Conservation (phyloP, 352 stramenopile species). For the Pythium aquatile region DNA sequence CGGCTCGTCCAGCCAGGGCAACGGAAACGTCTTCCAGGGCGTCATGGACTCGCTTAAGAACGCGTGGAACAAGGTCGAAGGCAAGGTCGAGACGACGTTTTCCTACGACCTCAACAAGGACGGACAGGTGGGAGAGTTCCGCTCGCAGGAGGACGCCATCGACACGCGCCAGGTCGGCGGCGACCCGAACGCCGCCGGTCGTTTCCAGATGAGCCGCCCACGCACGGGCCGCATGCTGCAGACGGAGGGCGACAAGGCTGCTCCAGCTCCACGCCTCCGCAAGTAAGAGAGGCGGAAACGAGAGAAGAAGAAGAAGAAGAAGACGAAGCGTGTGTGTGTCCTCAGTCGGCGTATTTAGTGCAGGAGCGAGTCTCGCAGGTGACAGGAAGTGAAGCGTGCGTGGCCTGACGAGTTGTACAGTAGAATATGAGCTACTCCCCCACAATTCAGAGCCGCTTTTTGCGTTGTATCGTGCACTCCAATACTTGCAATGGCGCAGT, state of each 20-base stretch:
- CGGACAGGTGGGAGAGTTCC: slow-evolving; percentile 27
- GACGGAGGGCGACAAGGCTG: slow-evolving; percentile 6
- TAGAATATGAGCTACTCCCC: background rate
- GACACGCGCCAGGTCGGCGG: slow-evolving; percentile 16
- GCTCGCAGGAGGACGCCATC: slow-evolving; percentile 6
- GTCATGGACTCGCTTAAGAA: slow-evolving; percentile 8
- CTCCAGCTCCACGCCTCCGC: slow-evolving; percentile 4
- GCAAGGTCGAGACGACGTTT: slow-evolving; percentile 9
- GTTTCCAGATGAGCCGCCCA: slow-evolving; percentile 11
- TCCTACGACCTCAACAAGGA: slow-evolving; percentile 25
- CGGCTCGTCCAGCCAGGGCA: background rate
- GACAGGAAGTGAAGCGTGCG: too few relatives aligned
- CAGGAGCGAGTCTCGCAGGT: background rate
- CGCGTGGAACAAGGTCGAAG: slow-evolving; percentile 1
- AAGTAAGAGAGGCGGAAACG: background rate
- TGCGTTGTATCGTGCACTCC: background rate
- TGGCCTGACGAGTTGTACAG: background rate
- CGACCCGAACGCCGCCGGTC: slow-evolving; percentile 16
- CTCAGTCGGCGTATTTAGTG: slow-evolving; percentile 9
- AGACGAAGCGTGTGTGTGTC: background rate
- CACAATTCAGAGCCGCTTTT: background rate
- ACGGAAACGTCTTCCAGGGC: slow-evolving; percentile 9
- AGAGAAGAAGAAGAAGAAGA: background rate
- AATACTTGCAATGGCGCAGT: too few relatives aligned
- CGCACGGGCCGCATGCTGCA: slow-evolving; percentile 16